Conservation (phyloP, 2,329 filamentous ascomycete species). For the Fusarium longipes region DNA sequence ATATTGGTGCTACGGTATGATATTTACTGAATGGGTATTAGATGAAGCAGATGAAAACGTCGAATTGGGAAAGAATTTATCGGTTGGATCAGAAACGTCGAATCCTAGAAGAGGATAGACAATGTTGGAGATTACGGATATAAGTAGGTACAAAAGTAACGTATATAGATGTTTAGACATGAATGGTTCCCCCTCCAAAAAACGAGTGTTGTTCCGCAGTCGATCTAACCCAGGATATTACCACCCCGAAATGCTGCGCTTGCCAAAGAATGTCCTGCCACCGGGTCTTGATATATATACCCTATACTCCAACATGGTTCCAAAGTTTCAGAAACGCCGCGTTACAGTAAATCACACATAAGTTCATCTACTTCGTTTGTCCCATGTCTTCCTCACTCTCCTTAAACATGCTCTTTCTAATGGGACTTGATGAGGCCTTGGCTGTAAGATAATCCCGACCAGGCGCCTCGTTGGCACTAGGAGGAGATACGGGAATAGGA, state of each 20-base stretch:
- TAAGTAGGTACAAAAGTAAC: conserved; percentile 27
- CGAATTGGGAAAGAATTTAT: not conserved
- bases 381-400: conserved; percentile 57
- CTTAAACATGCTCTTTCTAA: conserved; percentile 56
- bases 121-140: conserved; percentile 16
- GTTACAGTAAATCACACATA: not conserved
- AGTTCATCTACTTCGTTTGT: conserved; percentile 28
- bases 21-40: not conserved
- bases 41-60: not conserved
- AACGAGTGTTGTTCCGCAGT: conserved; percentile 28
- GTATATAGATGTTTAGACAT: conserved; percentile 36
- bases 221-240: conserved; percentile 7
- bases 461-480: conserved; percentile 42
- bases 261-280: conserved; percentile 35
- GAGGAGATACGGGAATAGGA: conserved; percentile 43
- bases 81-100: not conserved
- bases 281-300: conserved; percentile 1
- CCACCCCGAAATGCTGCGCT: conserved; percentile 20
- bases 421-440: conserved; percentile 39
- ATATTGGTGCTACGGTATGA: not conserved
- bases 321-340: conserved; percentile 34
- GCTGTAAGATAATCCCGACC: conserved; percentile 48
- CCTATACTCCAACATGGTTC: not conserved
- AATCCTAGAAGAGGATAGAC: not conserved
- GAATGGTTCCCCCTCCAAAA: conserved; percentile 23